Base-by-base conservation (phyloP, 768 basidiomycete genomes). In the Suillus sp. region DNA sequence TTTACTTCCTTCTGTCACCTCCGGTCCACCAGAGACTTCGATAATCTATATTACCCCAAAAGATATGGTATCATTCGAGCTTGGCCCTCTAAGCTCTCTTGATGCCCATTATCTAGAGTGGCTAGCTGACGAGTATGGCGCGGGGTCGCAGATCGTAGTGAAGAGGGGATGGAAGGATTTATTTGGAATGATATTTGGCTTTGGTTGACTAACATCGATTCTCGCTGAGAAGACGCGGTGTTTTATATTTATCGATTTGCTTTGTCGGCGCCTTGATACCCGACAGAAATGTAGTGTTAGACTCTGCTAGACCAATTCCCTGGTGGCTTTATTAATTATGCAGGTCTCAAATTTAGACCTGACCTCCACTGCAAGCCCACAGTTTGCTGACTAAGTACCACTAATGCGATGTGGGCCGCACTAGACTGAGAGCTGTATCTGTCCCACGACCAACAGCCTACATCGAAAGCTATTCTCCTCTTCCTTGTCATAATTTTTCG, bases 81-180 rank as follows among this genome's bases (percentile, higher is more conserved):
- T 94, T 0, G 88, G 91, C 1, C 87, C 91, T 8, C 75, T 92
- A 63, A 94, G 92, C 69, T 76, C 79, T 5, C 70, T 87, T 54
- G 92, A 94, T 65, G 87, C 82, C n/a, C 80, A 78, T 48, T 93
- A 93, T 71, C 76, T 93, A 38, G 90, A 92, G 71, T 93, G 91
- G 90, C 77, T 95, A 20, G 84, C 80, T 1, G 81, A 81, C 58
- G 89, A 91, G 73, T 90, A 90, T 63, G 86, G 81, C 4, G 79
- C 79, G 2, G 81, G 82, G 0, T 65, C 67, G 9, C 70, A 68
- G 59, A 72, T 82, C 35, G 71, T 76, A 34, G 80, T 83, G 45
- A 77, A 73, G 64, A 71, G 81, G 20, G 78, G 81, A 2, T 84
- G 83, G 83, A 77, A 78, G 61, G 83, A 84, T 65, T 62, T 84